phyloP scores from a whole-genome alignment of 768 basidiomycete genomes.

The Tricholomella constricta region DNA sequence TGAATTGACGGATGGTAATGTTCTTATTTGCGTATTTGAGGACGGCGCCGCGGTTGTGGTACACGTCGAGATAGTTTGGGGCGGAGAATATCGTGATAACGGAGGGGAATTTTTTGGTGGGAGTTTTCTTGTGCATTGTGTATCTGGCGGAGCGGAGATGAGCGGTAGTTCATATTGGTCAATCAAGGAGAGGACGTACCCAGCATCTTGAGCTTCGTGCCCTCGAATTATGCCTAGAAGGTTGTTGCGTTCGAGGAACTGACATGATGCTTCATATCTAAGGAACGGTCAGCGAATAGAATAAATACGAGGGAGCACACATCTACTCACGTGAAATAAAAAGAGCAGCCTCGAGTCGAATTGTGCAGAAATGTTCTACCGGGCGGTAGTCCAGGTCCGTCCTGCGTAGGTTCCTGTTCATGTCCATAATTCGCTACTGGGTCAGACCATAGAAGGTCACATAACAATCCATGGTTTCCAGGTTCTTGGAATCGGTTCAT shows the following conservation, averaged over 20 bases:
- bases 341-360: slow-evolving; percentile 86
- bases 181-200: slow-evolving; percentile 47
- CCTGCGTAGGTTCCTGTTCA: slow-evolving; percentile 58
- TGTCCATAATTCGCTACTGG: slow-evolving; percentile 88
- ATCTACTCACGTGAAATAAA: slow-evolving; percentile 80
- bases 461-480: slow-evolving; percentile 86
- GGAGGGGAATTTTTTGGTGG: slow-evolving; percentile 91
- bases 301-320: background rate
- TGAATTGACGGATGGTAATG: slow-evolving; percentile 92
- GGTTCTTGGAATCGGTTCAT: slow-evolving; percentile 94
- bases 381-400: slow-evolving; percentile 54
- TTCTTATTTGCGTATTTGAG: slow-evolving; percentile 97
- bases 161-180: background rate
- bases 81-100: slow-evolving; percentile 99
- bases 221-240: slow-evolving; percentile 93
- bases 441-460: slow-evolving; percentile 96
- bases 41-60: slow-evolving; percentile 95
- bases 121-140: slow-evolving; percentile 94
- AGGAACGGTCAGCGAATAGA: slow-evolving; percentile 28
- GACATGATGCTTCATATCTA: slow-evolving; percentile 84
- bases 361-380: slow-evolving; percentile 79
- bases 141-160: slow-evolving; percentile 47
- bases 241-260: slow-evolving; percentile 90
- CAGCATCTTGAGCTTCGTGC: slow-evolving; percentile 96
- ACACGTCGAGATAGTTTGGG: slow-evolving; percentile 95